These are phyloP conservation scores for Isabelozyma heimii DNA, from an alignment of 805 yeast species.

Conservation along the genomic window DNA sequence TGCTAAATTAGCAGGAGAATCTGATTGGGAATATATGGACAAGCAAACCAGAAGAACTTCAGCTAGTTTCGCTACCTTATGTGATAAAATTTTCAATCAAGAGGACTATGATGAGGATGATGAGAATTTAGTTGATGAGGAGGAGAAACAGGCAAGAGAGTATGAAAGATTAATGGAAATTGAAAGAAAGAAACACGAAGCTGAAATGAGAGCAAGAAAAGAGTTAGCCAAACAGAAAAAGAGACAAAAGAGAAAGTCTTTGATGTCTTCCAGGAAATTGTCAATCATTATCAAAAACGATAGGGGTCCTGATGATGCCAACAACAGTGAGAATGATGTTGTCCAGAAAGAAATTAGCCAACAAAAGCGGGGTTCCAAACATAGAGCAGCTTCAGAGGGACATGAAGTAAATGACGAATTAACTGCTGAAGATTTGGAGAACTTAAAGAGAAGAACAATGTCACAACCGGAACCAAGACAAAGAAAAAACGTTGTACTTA, in stretches of 20 bases:
- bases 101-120: conserved; percentile 54
- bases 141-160: conserved; percentile 40
- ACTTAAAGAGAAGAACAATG: conserved; percentile 44
- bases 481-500: conserved; percentile 36
- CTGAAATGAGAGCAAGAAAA: conserved; percentile 46
- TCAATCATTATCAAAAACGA: conserved; percentile 29
- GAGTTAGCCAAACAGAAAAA: conserved; percentile 46
- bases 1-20: conserved; percentile 63
- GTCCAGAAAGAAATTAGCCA: conserved; percentile 25
- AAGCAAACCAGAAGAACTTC: conserved; percentile 74
- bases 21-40: conserved; percentile 68
- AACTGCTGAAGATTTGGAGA: conserved; percentile 44
- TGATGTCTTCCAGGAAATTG: conserved; percentile 35
- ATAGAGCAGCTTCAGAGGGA: conserved; percentile 39
- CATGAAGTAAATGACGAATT: conserved; percentile 27
- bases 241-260: conserved; percentile 39
- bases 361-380: conserved; percentile 37
- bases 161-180: conserved; percentile 47
- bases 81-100: conserved; percentile 75
- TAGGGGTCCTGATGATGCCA: conserved; percentile 7
- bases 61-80: conserved; percentile 72
- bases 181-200: conserved; percentile 50
- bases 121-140: conserved; percentile 39
- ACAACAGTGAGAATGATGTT: conserved; percentile 25
- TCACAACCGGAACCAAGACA: conserved; percentile 38